Conservation (phyloP, 345 rosid genomes). For the Rhodamnia argentea region DNA sequence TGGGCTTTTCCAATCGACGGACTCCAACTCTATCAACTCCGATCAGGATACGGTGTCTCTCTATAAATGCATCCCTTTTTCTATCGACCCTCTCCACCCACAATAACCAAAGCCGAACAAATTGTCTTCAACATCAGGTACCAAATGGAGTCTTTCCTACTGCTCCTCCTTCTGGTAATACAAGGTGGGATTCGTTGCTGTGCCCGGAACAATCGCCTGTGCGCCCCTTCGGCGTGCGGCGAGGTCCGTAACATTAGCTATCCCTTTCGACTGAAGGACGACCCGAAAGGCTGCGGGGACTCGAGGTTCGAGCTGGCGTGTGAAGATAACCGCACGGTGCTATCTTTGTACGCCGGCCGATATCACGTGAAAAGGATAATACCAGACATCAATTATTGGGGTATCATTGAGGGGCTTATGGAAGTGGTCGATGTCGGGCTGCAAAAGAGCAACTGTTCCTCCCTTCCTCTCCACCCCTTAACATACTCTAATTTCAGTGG, state of each 20-base stretch:
- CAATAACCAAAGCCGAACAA: not conserved
- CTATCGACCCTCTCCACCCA: not conserved
- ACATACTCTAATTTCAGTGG: fast-evolving
- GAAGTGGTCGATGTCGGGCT: not conserved
- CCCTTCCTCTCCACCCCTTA: not conserved
- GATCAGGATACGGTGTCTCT: not conserved
- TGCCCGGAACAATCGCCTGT: not conserved
- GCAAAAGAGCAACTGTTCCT: not conserved
- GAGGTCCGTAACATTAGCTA: fast-evolving
- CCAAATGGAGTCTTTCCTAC: not conserved
- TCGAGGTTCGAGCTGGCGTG: fast-evolving
- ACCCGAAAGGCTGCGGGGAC: fast-evolving
- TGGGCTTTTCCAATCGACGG: not conserved
- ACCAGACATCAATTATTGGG: fast-evolving
- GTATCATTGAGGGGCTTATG: fast-evolving
- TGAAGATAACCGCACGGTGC: not conserved
- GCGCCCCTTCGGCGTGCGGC: not conserved
- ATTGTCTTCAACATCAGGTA: not conserved
- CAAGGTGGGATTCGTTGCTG: not conserved
- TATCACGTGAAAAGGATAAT: not conserved
- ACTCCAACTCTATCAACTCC: not conserved
- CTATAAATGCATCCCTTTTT: not conserved
- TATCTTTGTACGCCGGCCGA: not conserved
- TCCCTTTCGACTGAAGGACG: not conserved
- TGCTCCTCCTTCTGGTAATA: not conserved